Evolutionary conservation across 2,329 filamentous ascomycete genomes (phyloP), one percentile per base, ranked within the genome.

Genomic region (Gyromitra esculenta): DNA sequence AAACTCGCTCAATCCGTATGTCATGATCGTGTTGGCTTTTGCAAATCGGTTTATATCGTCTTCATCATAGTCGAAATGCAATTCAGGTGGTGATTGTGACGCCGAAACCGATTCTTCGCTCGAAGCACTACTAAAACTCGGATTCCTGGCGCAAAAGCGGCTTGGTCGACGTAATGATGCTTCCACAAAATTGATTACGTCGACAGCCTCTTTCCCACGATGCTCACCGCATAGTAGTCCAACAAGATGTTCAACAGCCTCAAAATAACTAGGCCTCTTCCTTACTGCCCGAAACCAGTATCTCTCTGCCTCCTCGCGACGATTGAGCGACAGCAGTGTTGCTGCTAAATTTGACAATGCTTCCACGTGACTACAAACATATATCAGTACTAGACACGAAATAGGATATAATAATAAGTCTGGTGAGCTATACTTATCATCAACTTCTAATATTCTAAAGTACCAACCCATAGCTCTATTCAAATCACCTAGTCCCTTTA

Each of bases 201-300:
- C 89, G 75, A 99, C 90, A 6, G 96, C 96, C 82, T 98, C 93
- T 80, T 88, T 90, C 63, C 90, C 92, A 78, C 94, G 89, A 74
- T 96, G 91, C 77, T 90, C 92, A 63, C 88, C 89, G 82, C 95
- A 97, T 18, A 98, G 84, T 60, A 98, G 86, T 0, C 94, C 93
- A 39, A 98, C 92, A 0, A 99, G 87, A 85, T 98, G 94, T 82
- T 99, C 96, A 1, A 96, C 93, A 6, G 96, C 94, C 84, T 99
- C 96, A 73, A 99, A 92, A 84, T 97, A 96, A 82, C 90, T 92
- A 0, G 96, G 96, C 7, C 92, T 90, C 73, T 92, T 85, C 81
- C 90, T 92, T 35, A 98, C 90, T n/a, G 94, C 94, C 77, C 88
- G 89, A 79, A 91, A 86, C 96, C 96, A 99, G 81, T 94, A 88